These are phyloP conservation scores for Jaapia argillacea DNA, from an alignment of 768 basidiomycete genomes.

Conservation along the genomic window DNA sequence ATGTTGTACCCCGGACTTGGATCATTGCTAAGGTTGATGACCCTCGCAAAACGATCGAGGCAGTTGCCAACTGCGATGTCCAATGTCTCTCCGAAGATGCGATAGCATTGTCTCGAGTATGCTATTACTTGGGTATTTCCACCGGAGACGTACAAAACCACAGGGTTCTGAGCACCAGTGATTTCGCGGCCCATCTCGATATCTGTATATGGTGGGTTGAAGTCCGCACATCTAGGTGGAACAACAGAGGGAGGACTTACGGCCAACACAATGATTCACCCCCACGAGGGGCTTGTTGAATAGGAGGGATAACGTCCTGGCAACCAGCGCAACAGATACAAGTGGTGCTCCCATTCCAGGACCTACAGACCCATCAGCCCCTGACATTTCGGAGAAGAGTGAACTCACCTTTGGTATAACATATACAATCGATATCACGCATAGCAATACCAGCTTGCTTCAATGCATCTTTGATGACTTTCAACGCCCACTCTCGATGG, in stretches of 20 bases:
- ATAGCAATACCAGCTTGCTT: slow-evolving; percentile 57
- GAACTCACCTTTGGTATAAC: slow-evolving; percentile 84
- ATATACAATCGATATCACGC: slow-evolving; percentile 85
- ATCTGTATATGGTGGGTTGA: slow-evolving; percentile 37
- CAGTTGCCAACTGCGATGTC: slow-evolving; percentile 99
- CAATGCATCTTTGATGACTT: slow-evolving; percentile 72
- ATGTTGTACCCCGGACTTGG: slow-evolving; percentile 97
- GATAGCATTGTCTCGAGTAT: slow-evolving; percentile 93
- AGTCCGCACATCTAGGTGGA: neutral
- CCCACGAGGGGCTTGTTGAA: slow-evolving; percentile 89
- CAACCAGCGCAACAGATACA: slow-evolving; percentile 90
- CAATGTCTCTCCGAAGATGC: slow-evolving; percentile 97
- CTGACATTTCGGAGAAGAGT: neutral
- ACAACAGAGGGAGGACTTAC: slow-evolving; percentile 39
- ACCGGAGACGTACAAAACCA: slow-evolving; percentile 96
- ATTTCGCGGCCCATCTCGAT: slow-evolving; percentile 98
- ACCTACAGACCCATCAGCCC: slow-evolving; percentile 34
- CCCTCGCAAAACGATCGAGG: slow-evolving; percentile 91
- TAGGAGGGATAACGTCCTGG: slow-evolving; percentile 80
- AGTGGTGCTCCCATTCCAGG: slow-evolving; percentile 99
- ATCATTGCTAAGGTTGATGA: slow-evolving; percentile 90
- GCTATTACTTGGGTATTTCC: slow-evolving; percentile 99
- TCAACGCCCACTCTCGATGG: slow-evolving; percentile 87
- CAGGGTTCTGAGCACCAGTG: slow-evolving; percentile 88
- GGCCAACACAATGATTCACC: slow-evolving; percentile 98